Base-by-base conservation (phyloP, 2,329 filamentous ascomycete species). In the Nemania serpens region DNA sequence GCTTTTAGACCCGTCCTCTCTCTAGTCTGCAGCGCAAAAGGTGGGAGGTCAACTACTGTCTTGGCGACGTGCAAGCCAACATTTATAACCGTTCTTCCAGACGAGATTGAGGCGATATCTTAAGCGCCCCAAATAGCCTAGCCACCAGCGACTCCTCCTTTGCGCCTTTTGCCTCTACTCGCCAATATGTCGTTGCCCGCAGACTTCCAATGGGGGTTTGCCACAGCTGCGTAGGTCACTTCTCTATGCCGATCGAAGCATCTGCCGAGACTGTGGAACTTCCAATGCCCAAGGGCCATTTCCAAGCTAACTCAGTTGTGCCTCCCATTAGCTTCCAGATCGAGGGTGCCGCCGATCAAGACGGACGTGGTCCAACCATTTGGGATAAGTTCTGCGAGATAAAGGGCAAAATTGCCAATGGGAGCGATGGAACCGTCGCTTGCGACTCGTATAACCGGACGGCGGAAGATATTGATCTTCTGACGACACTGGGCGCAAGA, bases 381-480 rank as follows among this genome's bases (percentile, higher is more conserved):
- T 96, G 92, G 92, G 92, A 96, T 77, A 88, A 85, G n/a, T 96
- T 96, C 79, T 93, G 90, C 77, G 84, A 84, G 64, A 88, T 86
- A 55, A 87, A 89, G 6, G 91, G 91, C 70, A 96, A 95, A 78
- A 93, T 95, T 70, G 91, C 91, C 58, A 90, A 91, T 70, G 88
- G 86, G 59, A 87, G 83, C 68, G 89, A 87, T 45, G 92, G 92
- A 54, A 88, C 86, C 53, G 84, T 91, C 45, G 91, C 92, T 39
- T 96, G 92, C 78, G 91, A 96, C 79, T 93, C 90, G 29, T 96
- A 96, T 81, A 88, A 94, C 77, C 87, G 89, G 55, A 91, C 88
- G 52, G 81, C 80, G 41, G 86, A 91, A 72, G 92, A 96, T 72
- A 91, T 96, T 71, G 84, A 82, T 11, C 83, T 96, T 37, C 81